Percentiles rank a stretch among this genome's conserved stretches.
Evolutionary conservation across 2,329 filamentous ascomycete genomes (phyloP).

Genomic region (Nemania serpens): DNA sequence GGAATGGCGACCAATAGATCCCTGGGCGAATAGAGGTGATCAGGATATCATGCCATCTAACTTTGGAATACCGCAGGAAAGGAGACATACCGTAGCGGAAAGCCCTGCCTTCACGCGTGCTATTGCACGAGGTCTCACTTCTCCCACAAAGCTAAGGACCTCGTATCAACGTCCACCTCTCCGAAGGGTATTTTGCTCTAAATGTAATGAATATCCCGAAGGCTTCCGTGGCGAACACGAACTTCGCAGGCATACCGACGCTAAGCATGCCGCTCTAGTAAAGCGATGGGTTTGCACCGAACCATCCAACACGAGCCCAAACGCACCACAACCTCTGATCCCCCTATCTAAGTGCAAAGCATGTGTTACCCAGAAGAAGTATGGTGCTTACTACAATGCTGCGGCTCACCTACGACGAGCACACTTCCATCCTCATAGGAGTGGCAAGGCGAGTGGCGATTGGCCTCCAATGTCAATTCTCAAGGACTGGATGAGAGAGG

Average conservation of each 20-base stretch:
- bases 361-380: constrained; percentile 60
- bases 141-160: constrained; percentile 49
- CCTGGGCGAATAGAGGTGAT: constrained; percentile 43
- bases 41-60: constrained; percentile 33
- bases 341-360: constrained; percentile 61
- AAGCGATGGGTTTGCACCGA: constrained; percentile 63
- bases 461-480: constrained; percentile 63
- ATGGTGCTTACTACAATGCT: constrained; percentile 64
- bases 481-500: constrained; percentile 66
- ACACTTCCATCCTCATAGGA: constrained; percentile 61
- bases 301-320: constrained; percentile 46
- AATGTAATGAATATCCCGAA: constrained; percentile 80
- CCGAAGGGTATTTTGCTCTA: constrained; percentile 74
- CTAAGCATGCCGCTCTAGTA: constrained; percentile 60
- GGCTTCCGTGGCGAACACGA: constrained; percentile 93
- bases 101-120: constrained; percentile 49
- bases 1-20: constrained; percentile 47
- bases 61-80: constrained; percentile 40
- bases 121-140: constrained; percentile 47
- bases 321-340: constrained; percentile 54
- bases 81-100: constrained; percentile 54
- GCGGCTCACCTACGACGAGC: constrained; percentile 62
- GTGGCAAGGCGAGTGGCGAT: constrained; percentile 61
- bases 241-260: constrained; percentile 68
- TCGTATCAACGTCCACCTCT: constrained; percentile 62